phyloP scores from a whole-genome alignment of 805 yeast species.

The Wickerhamomyces queroliae region DNA sequence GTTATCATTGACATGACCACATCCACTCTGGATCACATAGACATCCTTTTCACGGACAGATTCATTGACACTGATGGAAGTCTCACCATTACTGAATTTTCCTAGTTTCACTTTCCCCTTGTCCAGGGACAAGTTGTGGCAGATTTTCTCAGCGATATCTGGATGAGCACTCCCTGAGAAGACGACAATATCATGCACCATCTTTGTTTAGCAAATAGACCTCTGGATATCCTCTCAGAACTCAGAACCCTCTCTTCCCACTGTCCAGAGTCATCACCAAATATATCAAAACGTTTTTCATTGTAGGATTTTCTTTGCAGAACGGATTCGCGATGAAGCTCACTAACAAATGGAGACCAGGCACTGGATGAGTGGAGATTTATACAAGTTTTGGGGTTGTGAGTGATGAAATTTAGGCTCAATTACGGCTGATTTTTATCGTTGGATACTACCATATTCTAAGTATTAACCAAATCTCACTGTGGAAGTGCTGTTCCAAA shows the following conservation, averaged over 20 bases:
- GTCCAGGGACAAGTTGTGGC: conserved; percentile 69
- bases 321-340: neutral
- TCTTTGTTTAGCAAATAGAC: conserved; percentile 1
- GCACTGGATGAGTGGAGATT: too few species aligned
- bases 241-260: too few species aligned
- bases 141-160: conserved; percentile 64
- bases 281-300: neutral
- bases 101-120: conserved; percentile 60
- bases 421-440: too few species aligned
- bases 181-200: conserved; percentile 77
- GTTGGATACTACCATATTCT: too few species aligned
- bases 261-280: too few species aligned
- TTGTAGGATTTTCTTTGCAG: neutral
- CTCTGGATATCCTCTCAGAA: too few species aligned
- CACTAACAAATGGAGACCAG: too few species aligned
- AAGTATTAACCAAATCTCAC: too few species aligned
- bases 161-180: conserved; percentile 93
- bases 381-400: too few species aligned
- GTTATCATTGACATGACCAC: conserved; percentile 81
- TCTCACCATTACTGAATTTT: conserved; percentile 88
- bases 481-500: too few species aligned
- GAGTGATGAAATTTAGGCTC: too few species aligned
- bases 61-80: conserved; percentile 77
- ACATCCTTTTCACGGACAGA: conserved; percentile 97
- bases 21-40: conserved; percentile 88